A percentile compares a stretch with the other conserved stretches of the same genome.
These are phyloP conservation scores for Aspergillus arachidicola DNA, from an alignment of 2,329 filamentous ascomycete genomes.

Conservation along the genomic window DNA sequence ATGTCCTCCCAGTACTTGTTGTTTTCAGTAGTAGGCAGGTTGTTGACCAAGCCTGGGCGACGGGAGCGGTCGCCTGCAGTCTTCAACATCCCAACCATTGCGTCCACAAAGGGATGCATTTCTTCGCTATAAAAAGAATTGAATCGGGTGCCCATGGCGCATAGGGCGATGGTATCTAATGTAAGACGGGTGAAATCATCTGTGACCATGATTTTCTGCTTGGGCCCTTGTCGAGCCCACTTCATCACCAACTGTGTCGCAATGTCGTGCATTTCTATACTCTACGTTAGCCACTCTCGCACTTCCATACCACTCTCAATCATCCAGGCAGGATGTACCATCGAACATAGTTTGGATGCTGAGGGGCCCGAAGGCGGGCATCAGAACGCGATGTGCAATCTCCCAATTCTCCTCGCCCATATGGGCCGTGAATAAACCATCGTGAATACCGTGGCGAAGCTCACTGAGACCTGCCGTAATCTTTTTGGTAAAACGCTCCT, in stretches of 20 bases:
- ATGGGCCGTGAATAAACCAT: slow-evolving; percentile 67
- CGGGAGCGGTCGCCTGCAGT: slow-evolving; percentile 57
- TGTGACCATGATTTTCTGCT: slow-evolving; percentile 59
- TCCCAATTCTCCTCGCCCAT: slow-evolving; percentile 61
- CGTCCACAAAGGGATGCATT: slow-evolving; percentile 69
- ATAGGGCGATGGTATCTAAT: slow-evolving; percentile 71
- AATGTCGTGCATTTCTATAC: slow-evolving; percentile 44
- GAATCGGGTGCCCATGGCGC: slow-evolving; percentile 72
- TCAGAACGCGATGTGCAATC: slow-evolving; percentile 57
- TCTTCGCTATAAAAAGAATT: slow-evolving; percentile 72
- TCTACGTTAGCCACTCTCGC: not conserved
- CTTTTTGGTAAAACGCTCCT: slow-evolving; percentile 65
- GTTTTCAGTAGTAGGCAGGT: slow-evolving; percentile 43
- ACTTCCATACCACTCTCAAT: not conserved
- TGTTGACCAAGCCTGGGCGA: slow-evolving; percentile 51
- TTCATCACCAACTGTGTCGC: slow-evolving; percentile 44
- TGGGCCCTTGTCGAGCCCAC: slow-evolving; percentile 55
- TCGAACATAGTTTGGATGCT: slow-evolving; percentile 48
- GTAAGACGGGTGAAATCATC: slow-evolving; percentile 74
- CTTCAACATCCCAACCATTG: slow-evolving; percentile 65
- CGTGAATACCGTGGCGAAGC: slow-evolving; percentile 62
- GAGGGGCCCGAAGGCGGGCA: slow-evolving; percentile 52
- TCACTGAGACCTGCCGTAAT: slow-evolving; percentile 55
- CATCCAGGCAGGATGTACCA: slow-evolving; percentile 21
- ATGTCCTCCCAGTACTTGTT: slow-evolving; percentile 35